Conservation (phyloP, 2,329 filamentous ascomycete genomes). For the Aspergillus luchuensis region DNA sequence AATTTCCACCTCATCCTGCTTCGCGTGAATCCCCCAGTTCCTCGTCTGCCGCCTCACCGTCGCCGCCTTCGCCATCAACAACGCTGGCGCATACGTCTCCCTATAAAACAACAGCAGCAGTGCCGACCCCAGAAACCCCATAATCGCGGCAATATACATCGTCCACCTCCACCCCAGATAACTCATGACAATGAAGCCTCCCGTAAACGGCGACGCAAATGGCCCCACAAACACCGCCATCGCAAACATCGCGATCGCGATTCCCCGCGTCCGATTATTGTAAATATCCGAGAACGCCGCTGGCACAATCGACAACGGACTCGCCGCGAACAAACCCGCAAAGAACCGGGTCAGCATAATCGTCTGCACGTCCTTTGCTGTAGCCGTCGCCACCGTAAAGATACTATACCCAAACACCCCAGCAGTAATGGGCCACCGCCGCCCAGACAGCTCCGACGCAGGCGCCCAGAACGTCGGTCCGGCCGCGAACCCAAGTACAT, state of each 20-base stretch:
- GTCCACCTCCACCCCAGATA: constrained; percentile 56
- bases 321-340: constrained; percentile 47
- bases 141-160: constrained; percentile 54
- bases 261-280: constrained; percentile 45
- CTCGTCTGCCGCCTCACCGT: constrained; percentile 55
- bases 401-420: constrained; percentile 46
- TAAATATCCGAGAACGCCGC: constrained; percentile 53
- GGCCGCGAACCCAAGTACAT: constrained; percentile 56
- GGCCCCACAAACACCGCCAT: constrained; percentile 54
- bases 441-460: constrained; percentile 60
- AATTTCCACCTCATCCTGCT: constrained; percentile 55
- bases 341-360: constrained; percentile 51
- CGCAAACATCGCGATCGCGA: constrained; percentile 52
- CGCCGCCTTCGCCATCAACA: constrained; percentile 41
- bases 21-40: constrained; percentile 62
- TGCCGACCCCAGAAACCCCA: constrained; percentile 52
- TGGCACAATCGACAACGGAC: constrained; percentile 47
- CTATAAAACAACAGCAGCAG: constrained; percentile 47
- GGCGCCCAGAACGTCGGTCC: constrained; percentile 66
- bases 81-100: constrained; percentile 55
- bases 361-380: constrained; percentile 43
- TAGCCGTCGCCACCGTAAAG: constrained; percentile 50
- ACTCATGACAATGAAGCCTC: constrained; percentile 54
- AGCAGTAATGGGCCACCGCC: constrained; percentile 54
- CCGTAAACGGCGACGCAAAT: constrained; percentile 52